Conservation (phyloP, 768 basidiomycete genomes). For the Pulveroboletus sp. region DNA sequence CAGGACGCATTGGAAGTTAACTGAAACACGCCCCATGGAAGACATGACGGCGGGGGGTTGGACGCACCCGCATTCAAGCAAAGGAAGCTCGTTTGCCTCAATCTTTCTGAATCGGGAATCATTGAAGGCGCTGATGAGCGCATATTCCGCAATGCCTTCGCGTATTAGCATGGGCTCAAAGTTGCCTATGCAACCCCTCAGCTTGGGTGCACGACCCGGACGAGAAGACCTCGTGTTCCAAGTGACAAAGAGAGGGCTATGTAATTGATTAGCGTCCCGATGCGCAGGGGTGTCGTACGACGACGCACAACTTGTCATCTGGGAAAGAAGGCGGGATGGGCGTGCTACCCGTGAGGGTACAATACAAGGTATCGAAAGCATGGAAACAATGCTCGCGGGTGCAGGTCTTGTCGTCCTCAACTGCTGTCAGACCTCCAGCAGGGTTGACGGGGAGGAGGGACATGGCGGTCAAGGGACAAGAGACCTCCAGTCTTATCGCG, state of each 20-base stretch:
- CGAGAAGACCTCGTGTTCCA: conserved; percentile 80
- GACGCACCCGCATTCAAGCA: conserved; percentile 84
- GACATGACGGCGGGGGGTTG: background rate
- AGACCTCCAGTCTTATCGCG: conserved; percentile 6
- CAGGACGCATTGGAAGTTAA: background rate
- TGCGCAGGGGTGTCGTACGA: conserved; percentile 16
- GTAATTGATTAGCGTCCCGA: conserved; percentile 3
- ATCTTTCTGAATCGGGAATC: conserved; percentile 87
- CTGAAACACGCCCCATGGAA: background rate
- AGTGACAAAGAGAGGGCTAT: conserved; percentile 86
- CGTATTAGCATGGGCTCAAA: conserved; percentile 75
- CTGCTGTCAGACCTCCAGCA: conserved; percentile 37
- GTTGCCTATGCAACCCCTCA: conserved; percentile 95
- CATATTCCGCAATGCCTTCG: conserved; percentile 85
- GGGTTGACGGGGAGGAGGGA: conserved; percentile 56
- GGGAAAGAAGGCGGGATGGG: conserved; percentile 63
- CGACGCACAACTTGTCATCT: conserved; percentile 74
- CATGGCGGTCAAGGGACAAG: conserved; percentile 40
- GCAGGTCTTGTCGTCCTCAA: conserved; percentile 49
- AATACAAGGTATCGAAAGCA: conserved; percentile 80
- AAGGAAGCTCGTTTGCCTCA: conserved; percentile 68
- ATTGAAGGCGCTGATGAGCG: conserved; percentile 85
- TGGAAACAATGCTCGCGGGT: conserved; percentile 74
- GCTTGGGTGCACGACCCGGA: conserved; percentile 54
- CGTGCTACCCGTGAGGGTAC: conserved; percentile 53